Evolutionary conservation across 225 moss, liverwort and hornwort species (phyloP).

Genomic region (Sphagnum contortum): DNA sequence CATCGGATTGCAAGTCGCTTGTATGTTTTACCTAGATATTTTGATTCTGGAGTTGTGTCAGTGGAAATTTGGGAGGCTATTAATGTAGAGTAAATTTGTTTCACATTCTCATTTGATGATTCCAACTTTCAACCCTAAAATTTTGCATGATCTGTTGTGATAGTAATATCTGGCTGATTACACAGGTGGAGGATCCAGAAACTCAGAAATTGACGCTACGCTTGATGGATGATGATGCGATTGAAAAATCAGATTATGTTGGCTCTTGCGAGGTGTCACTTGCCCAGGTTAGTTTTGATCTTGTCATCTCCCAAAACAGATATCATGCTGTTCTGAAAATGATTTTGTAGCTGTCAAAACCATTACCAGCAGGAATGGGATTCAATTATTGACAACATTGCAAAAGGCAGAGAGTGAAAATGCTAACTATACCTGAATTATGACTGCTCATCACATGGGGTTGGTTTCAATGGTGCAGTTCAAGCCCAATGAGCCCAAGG

Average conservation of each 20-base stretch:
- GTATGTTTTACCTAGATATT: too few relatives aligned
- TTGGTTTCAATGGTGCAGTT: constrained; percentile 27
- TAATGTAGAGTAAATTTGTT: too few relatives aligned
- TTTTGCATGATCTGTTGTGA: neutral
- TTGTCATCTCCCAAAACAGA: neutral
- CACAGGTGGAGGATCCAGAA: constrained; percentile 72
- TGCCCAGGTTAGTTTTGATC: constrained; percentile 21
- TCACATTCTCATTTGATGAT: too few relatives aligned
- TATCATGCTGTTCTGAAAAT: neutral
- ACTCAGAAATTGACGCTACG: constrained; percentile 55
- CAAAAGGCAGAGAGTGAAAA: too few relatives aligned
- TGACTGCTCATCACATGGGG: too few relatives aligned
- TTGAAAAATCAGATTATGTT: constrained; percentile 69
- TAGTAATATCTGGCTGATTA: too few relatives aligned
- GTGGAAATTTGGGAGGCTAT: too few relatives aligned
- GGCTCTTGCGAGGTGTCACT: constrained; percentile 41
- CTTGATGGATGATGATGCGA: constrained; percentile 79
- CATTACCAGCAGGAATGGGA: neutral
- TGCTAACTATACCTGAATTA: neutral
- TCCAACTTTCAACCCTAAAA: neutral
- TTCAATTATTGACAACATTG: neutral
- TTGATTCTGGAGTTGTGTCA: too few relatives aligned
- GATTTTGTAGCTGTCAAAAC: neutral
- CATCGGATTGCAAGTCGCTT: neutral
- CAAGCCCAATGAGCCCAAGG: constrained; percentile 32